These are phyloP conservation scores for Pichia norvegensis DNA, from an alignment of 1,139 yeast species.

Conservation along the genomic window DNA sequence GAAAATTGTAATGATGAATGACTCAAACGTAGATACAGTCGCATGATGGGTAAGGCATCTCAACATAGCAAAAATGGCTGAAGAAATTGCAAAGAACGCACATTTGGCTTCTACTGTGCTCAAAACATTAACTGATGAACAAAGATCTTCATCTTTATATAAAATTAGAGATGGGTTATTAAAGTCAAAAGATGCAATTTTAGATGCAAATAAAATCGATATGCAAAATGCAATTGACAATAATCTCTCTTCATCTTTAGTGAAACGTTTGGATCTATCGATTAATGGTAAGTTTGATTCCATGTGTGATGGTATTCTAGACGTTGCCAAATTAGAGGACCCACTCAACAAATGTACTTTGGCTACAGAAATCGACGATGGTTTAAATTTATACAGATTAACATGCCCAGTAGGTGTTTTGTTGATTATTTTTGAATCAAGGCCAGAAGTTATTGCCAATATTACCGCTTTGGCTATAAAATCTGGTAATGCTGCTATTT, in stretches of 20 bases:
- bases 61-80: constrained; percentile 40
- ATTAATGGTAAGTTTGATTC: constrained; percentile 80
- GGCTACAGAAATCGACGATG: constrained; percentile 81
- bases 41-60: too few relatives aligned
- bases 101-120: constrained; percentile 70
- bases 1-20: neutral
- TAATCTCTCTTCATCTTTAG: constrained; percentile 57
- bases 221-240: constrained; percentile 57
- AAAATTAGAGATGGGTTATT: constrained; percentile 64
- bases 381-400: constrained; percentile 68
- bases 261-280: constrained; percentile 77
- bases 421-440: constrained; percentile 85
- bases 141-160: constrained; percentile 65
- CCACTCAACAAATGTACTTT: constrained; percentile 84
- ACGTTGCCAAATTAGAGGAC: constrained; percentile 80
- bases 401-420: constrained; percentile 94
- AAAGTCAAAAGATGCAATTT: constrained; percentile 49
- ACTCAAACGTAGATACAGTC: neutral
- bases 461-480: constrained; percentile 92
- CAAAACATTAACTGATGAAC: constrained; percentile 66
- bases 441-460: constrained; percentile 98
- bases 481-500: constrained; percentile 90
- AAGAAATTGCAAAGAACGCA: constrained; percentile 70
- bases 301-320: constrained; percentile 91
- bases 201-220: constrained; percentile 68